Evolutionary conservation across 2,329 filamentous ascomycete species (phyloP).

Genomic region (Phialophora expanda): DNA sequence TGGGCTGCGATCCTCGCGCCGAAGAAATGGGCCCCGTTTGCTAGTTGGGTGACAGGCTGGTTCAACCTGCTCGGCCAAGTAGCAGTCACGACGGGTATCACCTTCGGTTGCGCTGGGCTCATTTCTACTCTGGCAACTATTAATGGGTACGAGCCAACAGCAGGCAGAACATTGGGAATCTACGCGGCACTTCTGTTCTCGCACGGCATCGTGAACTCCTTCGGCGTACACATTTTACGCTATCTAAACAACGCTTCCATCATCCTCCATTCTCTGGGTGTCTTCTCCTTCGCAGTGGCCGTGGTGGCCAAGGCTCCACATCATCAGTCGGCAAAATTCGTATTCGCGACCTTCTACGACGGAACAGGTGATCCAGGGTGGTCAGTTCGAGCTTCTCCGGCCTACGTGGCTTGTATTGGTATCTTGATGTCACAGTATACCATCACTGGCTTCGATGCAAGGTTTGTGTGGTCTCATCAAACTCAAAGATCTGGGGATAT

Average conservation of each 20-base stretch:
- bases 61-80: conserved; percentile 58
- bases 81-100: conserved; percentile 57
- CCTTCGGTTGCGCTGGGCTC: conserved; percentile 53
- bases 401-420: conserved; percentile 62
- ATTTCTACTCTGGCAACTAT: conserved; percentile 55
- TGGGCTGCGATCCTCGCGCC: conserved; percentile 65
- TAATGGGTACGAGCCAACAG: conserved; percentile 52
- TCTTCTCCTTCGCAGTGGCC: conserved; percentile 60
- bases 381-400: conserved; percentile 59
- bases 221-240: conserved; percentile 61
- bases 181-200: conserved; percentile 63
- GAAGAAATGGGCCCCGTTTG: conserved; percentile 51
- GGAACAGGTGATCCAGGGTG: conserved; percentile 61
- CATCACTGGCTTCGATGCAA: conserved; percentile 47
- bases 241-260: conserved; percentile 65
- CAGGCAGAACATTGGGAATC: conserved; percentile 62
- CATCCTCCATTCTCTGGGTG: conserved; percentile 59
- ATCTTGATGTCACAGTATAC: conserved; percentile 62
- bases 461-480: conserved; percentile 10
- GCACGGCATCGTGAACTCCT: conserved; percentile 62
- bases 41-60: conserved; percentile 57
- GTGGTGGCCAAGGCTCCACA: conserved; percentile 63
- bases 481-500: background rate
- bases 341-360: conserved; percentile 61
- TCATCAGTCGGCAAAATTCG: conserved; percentile 61